These are phyloP conservation scores for Starmera stellimalicola DNA, from an alignment of 1,139 yeast genomes.

Conservation along the genomic window DNA sequence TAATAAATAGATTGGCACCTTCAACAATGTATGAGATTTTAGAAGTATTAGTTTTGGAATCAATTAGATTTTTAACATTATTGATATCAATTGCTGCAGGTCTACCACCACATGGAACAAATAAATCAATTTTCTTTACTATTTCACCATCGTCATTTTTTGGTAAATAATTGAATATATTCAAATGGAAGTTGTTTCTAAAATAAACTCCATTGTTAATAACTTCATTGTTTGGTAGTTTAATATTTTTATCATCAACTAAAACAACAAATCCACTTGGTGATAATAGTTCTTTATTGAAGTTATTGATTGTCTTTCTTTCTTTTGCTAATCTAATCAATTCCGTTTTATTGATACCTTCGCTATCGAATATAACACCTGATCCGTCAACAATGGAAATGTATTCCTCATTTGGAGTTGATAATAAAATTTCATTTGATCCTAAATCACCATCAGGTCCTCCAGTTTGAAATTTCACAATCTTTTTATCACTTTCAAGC, in stretches of 20 bases:
- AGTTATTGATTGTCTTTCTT: constrained; percentile 69
- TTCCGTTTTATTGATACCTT: constrained; percentile 77
- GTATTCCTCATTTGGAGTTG: constrained; percentile 66
- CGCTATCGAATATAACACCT: constrained; percentile 88
- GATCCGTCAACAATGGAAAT: constrained; percentile 92
- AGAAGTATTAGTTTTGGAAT: constrained; percentile 66
- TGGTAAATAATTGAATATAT: constrained; percentile 56
- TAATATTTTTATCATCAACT: constrained; percentile 77
- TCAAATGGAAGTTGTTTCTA: constrained; percentile 84
- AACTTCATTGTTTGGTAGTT: constrained; percentile 65
- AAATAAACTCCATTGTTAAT: constrained; percentile 85
- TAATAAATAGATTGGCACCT: constrained; percentile 93
- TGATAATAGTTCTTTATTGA: constrained; percentile 58
- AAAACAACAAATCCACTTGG: constrained; percentile 70
- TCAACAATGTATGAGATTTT: constrained; percentile 86
- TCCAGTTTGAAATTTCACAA: constrained; percentile 89
- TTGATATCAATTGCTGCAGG: constrained; percentile 92
- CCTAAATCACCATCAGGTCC: constrained; percentile 99
- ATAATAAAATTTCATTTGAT: constrained; percentile 83
- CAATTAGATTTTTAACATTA: constrained; percentile 67
- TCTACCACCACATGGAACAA: constrained; percentile 99
- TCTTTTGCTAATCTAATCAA: constrained; percentile 67
- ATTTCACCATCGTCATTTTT: constrained; percentile 20
- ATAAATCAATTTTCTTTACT: constrained; percentile 68
- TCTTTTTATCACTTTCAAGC: constrained; percentile 37